phyloP scores from a whole-genome alignment of 148 eudicot genomes.

The Polygonum maritimum region DNA sequence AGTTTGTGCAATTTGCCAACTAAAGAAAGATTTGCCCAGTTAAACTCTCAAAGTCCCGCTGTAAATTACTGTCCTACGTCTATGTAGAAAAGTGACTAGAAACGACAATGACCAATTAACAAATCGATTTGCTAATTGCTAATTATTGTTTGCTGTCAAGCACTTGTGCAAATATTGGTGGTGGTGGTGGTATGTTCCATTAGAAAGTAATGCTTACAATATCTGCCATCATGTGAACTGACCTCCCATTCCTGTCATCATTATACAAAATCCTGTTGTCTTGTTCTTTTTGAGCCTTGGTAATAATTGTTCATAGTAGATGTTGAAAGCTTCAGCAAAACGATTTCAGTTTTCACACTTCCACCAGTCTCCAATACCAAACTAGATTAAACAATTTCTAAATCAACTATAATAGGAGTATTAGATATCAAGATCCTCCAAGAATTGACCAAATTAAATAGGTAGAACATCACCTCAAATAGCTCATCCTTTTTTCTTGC shows the following conservation, averaged over 20 bases:
- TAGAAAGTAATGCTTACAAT: not conserved
- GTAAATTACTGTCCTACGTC: not conserved
- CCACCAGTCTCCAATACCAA: not conserved
- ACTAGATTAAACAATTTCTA: not conserved
- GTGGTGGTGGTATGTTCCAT: not conserved
- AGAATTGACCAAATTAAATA: not conserved
- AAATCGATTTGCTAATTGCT: not conserved
- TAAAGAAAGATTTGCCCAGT: not conserved
- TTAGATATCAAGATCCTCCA: not conserved
- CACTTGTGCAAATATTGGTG: not conserved
- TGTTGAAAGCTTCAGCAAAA: conserved; percentile 2
- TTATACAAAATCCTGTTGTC: not conserved
- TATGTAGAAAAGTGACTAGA: not conserved
- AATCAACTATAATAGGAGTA: not conserved
- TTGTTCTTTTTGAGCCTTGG: not conserved
- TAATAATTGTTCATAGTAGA: not conserved
- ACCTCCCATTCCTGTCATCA: not conserved
- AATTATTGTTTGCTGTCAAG: not conserved
- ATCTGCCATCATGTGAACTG: not conserved
- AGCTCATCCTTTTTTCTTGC: not conserved
- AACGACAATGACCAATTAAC: not conserved
- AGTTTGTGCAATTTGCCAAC: not conserved
- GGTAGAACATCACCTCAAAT: not conserved
- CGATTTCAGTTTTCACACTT: not conserved
- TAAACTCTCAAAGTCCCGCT: not conserved